Conservation (phyloP, 1,139 yeast species). For the Debaryomyces sp. region DNA sequence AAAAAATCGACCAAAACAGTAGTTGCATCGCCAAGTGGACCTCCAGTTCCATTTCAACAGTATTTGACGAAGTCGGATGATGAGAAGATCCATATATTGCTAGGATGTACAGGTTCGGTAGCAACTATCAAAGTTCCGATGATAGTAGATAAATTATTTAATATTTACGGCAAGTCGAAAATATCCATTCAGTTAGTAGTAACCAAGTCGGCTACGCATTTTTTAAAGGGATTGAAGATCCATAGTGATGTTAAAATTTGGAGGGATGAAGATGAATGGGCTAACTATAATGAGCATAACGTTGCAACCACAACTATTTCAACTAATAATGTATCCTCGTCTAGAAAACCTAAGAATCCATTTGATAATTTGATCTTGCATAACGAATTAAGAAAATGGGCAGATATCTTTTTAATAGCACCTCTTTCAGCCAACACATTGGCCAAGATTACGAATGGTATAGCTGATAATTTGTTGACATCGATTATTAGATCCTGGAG, state of each 20-base stretch:
- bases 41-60: slow-evolving; percentile 75
- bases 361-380: slow-evolving; percentile 63
- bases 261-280: slow-evolving; percentile 95
- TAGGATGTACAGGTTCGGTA: slow-evolving; percentile 95
- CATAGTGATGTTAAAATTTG: slow-evolving; percentile 86
- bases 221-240: slow-evolving; percentile 74
- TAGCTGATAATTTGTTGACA: slow-evolving; percentile 85
- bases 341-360: slow-evolving; percentile 40
- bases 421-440: slow-evolving; percentile 93
- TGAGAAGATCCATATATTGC: slow-evolving; percentile 78
- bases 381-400: slow-evolving; percentile 92
- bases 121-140: slow-evolving; percentile 93
- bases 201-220: slow-evolving; percentile 82
- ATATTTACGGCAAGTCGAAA: slow-evolving; percentile 68
- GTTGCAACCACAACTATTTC: slow-evolving; percentile 19
- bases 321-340: slow-evolving; percentile 7
- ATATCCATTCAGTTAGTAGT: slow-evolving; percentile 84
- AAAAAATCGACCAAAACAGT: slow-evolving; percentile 35
- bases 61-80: slow-evolving; percentile 73
- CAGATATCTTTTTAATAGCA: slow-evolving; percentile 86
- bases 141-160: slow-evolving; percentile 79
- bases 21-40: slow-evolving; percentile 62
- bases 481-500: slow-evolving; percentile 92
- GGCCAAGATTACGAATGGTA: slow-evolving; percentile 88
- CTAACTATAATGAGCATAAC: slow-evolving; percentile 47